Conservation (phyloP, 2,329 filamentous ascomycete species). For the Apiospora phragmitis region DNA sequence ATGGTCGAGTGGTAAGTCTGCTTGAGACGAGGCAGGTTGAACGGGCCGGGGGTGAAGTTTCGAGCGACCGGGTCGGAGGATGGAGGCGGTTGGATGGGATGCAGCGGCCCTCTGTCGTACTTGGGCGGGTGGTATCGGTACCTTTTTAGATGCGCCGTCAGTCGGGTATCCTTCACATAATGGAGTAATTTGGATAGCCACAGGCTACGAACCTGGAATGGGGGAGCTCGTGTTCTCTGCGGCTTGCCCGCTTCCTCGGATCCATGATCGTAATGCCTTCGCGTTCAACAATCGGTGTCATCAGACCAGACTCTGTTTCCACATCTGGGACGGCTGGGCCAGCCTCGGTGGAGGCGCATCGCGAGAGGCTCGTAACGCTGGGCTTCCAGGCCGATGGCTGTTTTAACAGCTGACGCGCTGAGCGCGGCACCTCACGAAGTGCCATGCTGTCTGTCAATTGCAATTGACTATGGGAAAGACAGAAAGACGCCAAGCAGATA, state of each 20-base stretch:
- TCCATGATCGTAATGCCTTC: conserved; percentile 44
- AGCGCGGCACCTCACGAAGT: conserved; percentile 30
- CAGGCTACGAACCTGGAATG: conserved; percentile 25
- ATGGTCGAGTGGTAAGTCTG: conserved; percentile 90
- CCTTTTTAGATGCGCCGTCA: conserved; percentile 47
- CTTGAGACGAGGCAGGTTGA: conserved; percentile 81
- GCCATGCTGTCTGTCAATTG: not conserved
- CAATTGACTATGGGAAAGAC: not conserved
- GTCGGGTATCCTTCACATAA: not conserved
- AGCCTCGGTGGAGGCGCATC: conserved; percentile 47
- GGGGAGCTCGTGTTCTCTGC: conserved; percentile 27
- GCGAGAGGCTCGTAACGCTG: conserved; percentile 26
- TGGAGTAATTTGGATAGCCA: not conserved
- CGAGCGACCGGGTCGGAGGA: conserved; percentile 85
- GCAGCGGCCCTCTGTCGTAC: conserved; percentile 90
- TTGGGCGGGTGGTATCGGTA: conserved; percentile 95
- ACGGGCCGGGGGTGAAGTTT: conserved; percentile 87
- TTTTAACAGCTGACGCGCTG: conserved; percentile 26
- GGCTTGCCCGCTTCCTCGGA: conserved; percentile 43
- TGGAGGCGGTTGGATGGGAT: conserved; percentile 88
- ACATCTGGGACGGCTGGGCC: conserved; percentile 45
- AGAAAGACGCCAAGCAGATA: not conserved
- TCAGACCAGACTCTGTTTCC: conserved; percentile 51
- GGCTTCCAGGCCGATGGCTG: conserved; percentile 23
- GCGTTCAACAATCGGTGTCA: conserved; percentile 37